Percentiles rank a stretch among this genome's conserved stretches.
phyloP scores from a whole-genome alignment of 1,284 basidiomycete species.

The Cystobasidium pallidum region DNA sequence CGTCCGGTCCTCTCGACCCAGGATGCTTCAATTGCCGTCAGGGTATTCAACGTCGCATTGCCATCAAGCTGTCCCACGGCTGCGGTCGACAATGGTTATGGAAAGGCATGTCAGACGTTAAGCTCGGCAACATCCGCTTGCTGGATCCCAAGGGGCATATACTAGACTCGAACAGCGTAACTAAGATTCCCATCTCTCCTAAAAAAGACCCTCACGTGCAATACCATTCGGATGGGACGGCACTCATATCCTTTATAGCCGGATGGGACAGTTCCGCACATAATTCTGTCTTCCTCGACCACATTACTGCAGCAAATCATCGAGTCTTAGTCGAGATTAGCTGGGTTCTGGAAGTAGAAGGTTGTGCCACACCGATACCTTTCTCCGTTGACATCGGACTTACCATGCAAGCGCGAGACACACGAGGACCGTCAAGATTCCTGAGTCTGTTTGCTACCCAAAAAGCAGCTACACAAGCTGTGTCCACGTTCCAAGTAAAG shows the following conservation, averaged over 20 bases:
- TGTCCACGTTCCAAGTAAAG: conserved; percentile 76
- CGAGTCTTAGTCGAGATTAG: conserved; percentile 76
- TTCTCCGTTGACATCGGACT: conserved; percentile 87
- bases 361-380: conserved; percentile 76
- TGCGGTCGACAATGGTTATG: conserved; percentile 88
- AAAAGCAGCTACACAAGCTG: conserved; percentile 73
- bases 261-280: conserved; percentile 95
- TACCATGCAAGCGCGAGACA: conserved; percentile 82
- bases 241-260: conserved; percentile 68
- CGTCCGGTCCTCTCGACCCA: conserved; percentile 75
- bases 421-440: conserved; percentile 77
- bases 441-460: conserved; percentile 73
- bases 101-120: conserved; percentile 74
- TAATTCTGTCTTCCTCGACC: conserved; percentile 81
- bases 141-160: conserved; percentile 81
- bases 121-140: conserved; percentile 78
- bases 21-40: conserved; percentile 89
- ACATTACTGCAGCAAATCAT: conserved; percentile 75
- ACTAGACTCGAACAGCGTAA: conserved; percentile 69
- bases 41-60: conserved; percentile 83
- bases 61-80: conserved; percentile 76
- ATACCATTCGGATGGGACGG: conserved; percentile 71
- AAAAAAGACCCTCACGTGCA: conserved; percentile 39
- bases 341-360: conserved; percentile 79
- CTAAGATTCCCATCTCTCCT: conserved; percentile 66